Evolutionary conservation across 2,329 filamentous ascomycete genomes (phyloP), one percentile per base, ranked within the genome.

Genomic region (Volutella citrinella): DNA sequence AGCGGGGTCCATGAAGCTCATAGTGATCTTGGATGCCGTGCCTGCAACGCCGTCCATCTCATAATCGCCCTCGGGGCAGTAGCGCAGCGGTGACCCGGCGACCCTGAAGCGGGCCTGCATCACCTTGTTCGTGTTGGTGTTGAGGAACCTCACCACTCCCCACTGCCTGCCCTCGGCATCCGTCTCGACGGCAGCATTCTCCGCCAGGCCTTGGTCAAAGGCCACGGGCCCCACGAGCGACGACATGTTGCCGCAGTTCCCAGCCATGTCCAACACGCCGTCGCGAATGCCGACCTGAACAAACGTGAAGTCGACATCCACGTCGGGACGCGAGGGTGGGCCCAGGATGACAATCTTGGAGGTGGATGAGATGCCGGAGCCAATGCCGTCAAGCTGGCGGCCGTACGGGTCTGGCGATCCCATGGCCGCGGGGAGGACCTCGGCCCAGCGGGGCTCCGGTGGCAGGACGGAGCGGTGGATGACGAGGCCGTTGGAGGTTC

Each of bases 161-260:
- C 58, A 55, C 9, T 50, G 52, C 14, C 57, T 52, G 4, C 55
- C 57, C 14, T 48, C 34, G 1, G 33, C 36, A 11, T 51, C 55
- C 17, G 19, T 19, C 29, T 55, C 40, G 10, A 45, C 36, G 7
- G 25, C 20, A 8, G 41, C 41, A 1, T 36, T 32, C 10, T 34
- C 22, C 6, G 59, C 32, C 34, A 62, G 33, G 10, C 55, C 57
- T 39, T 48, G 43, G 30, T 63, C 60, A 53, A 56, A 60, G 4
- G 52, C 52, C 26, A 51, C 48, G 0, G 84, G 82, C 0, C 82
- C 84, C 27, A 87, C 72, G 0, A 78, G 72, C 24, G 74, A 70
- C 6, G 69, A 77, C 80, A 88, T 83, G 55, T 87, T 87, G n/a
- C 84, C 84, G 53, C 83, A 87, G 48, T 87, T 88, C 16, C 82